Conservation (phyloP, 2,329 filamentous ascomycete species). For the Plectosphaerella plurivora region DNA sequence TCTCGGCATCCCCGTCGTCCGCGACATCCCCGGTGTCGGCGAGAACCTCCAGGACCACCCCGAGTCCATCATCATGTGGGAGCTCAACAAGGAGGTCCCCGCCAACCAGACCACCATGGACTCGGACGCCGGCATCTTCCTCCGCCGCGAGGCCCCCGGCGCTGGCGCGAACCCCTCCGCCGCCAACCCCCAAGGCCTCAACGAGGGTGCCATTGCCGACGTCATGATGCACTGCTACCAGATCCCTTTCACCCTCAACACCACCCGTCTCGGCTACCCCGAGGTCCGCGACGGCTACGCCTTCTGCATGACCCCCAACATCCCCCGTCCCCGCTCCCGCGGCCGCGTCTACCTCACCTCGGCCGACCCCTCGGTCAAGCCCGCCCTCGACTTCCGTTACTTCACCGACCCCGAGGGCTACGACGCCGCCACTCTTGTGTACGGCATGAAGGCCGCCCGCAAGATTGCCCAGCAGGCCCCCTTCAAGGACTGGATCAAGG, state of each 20-base stretch:
- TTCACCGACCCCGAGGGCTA: conserved; percentile 85
- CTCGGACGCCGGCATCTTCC: conserved; percentile 83
- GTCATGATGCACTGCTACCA: conserved; percentile 98
- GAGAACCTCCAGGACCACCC: conserved; percentile 59
- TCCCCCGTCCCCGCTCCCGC: conserved; percentile 74
- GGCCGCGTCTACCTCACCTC: conserved; percentile 76
- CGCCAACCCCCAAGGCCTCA: conserved; percentile 42
- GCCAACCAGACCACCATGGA: conserved; percentile 85
- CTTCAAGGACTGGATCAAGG: conserved; percentile 79
- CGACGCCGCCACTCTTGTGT: conserved; percentile 76
- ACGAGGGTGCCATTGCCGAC: conserved; percentile 73
- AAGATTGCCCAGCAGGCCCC: conserved; percentile 70
- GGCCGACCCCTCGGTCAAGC: conserved; percentile 70
- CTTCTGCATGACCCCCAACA: conserved; percentile 93
- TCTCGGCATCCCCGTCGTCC: conserved; percentile 51
- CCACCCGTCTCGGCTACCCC: conserved; percentile 69
- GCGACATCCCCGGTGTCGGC: conserved; percentile 55
- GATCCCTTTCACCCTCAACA: conserved; percentile 88
- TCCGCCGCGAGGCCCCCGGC: conserved; percentile 70
- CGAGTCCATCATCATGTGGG: conserved; percentile 63
- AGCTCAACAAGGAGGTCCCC: conserved; percentile 73
- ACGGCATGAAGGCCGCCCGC: conserved; percentile 72
- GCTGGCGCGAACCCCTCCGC: conserved; percentile 51
- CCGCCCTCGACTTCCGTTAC: conserved; percentile 82
- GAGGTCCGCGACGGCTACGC: conserved; percentile 64